Evolutionary conservation across 2,329 filamentous ascomycete species (phyloP), one percentile per base, ranked within the genome.

Genomic region (Blastomyces parvus): DNA sequence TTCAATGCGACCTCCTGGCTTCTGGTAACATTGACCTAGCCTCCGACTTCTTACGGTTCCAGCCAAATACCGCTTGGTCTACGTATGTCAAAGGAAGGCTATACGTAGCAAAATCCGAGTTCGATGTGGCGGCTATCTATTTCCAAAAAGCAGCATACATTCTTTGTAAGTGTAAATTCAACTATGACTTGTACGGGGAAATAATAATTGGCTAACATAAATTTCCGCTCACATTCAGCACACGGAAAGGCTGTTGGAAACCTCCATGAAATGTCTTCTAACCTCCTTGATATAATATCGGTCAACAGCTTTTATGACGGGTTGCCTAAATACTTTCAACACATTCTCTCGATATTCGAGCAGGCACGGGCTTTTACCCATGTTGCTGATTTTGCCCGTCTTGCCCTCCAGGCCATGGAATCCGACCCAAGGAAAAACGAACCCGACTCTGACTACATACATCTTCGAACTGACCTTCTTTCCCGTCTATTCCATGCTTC

Each of bases 131-230:
- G 62, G 84, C 90, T 36, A 79, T 84, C 36, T 84, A 86, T 70
- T 97, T 99, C 76, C 87, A 86, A 68, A 93, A 88, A 72, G 90
- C 91, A 64, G 90, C 91, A 25, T 88, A 90, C 70, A 87, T 88
- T 63, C 85, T 96, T 74, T 87, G 90, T 92, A 83, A 79, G 88
- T 82, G 61, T 48, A 56, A 60, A 60, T 19, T 9, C 36, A 38
- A 38, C 36, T 22, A 38, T 33, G 56, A 44, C 42, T 33, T 59
- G 58, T 59, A 6, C 9, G 17, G 6, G n/a, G n/a, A 25, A 46
- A 44, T 40, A 62, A 53, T 62, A 62, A 25, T 14, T 66, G 53
- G 33, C 64, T 66, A 62, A 56, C 36, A 61, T 66, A 62, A 56
- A 25, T 36, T 52, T 33, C 14, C 50, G 46, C 33, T 48, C 9